A percentile compares a stretch with the other conserved stretches of the same genome.
Conservation (phyloP, 371 early-diverging fungal species). For the Syncephalastrum sp. region DNA sequence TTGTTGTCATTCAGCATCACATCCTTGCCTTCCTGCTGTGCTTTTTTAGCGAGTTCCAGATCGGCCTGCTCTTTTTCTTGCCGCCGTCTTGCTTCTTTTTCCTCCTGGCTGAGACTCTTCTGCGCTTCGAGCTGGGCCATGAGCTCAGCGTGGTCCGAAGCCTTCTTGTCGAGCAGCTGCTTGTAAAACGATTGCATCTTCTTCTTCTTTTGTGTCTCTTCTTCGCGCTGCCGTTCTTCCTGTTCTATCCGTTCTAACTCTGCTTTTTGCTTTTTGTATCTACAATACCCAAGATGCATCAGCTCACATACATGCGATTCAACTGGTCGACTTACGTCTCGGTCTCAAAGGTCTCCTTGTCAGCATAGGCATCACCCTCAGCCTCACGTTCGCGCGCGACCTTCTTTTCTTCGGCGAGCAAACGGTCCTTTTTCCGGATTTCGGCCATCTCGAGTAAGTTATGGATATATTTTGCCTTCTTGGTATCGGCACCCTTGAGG, state of each 20-base stretch:
- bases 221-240: constrained; percentile 73
- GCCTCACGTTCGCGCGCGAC: constrained; percentile 71
- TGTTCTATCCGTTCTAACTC: constrained; percentile 77
- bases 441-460: constrained; percentile 75
- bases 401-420: constrained; percentile 78
- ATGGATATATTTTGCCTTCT: constrained; percentile 74
- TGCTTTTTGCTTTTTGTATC: constrained; percentile 78
- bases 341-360: constrained; percentile 88
- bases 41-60: constrained; percentile 37
- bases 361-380: constrained; percentile 53
- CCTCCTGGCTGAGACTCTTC: constrained; percentile 4
- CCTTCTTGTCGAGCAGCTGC: constrained; percentile 40
- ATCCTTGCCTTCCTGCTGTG: constrained; percentile 45
- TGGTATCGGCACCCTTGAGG: constrained; percentile 31
- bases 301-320: background rate
- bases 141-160: constrained; percentile 34
- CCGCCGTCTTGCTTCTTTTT: constrained; percentile 8
- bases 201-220: constrained; percentile 30
- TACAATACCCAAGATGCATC: constrained; percentile 8
- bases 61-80: constrained; percentile 17
- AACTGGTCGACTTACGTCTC: constrained; percentile 52
- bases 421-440: constrained; percentile 79
- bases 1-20: constrained; percentile 71
- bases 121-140: constrained; percentile 30
- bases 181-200: constrained; percentile 47